phyloP scores from a whole-genome alignment of 306 rosid genomes.

The Vigna angularis region DNA sequence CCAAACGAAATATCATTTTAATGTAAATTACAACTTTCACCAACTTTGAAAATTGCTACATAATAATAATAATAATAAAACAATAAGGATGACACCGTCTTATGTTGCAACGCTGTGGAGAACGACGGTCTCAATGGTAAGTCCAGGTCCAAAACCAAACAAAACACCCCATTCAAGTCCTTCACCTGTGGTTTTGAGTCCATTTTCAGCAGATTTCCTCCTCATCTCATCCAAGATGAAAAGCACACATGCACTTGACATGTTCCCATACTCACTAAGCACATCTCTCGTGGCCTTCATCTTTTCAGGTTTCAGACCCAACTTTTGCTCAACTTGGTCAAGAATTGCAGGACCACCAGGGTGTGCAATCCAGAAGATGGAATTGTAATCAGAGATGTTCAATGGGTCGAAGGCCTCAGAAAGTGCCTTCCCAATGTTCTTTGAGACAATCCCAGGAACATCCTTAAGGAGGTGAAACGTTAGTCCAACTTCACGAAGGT shows the following conservation, averaged over 20 bases:
- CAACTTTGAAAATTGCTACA: no score
- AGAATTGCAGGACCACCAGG: conserved; percentile 48
- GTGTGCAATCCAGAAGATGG: conserved; percentile 51
- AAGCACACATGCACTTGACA: conserved; percentile 82
- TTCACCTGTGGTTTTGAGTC: conserved; percentile 48
- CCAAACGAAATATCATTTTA: no score
- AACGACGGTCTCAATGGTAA: conserved; percentile 70
- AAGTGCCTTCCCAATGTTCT: conserved; percentile 42
- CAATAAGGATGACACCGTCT: no score
- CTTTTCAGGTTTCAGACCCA: conserved; percentile 40
- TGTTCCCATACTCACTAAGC: conserved; percentile 69
- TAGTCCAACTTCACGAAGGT: conserved; percentile 48
- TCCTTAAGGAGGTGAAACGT: conserved; percentile 48
- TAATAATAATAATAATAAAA: no score
- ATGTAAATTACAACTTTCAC: no score
- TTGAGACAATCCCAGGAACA: conserved; percentile 47
- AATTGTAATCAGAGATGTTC: conserved; percentile 43
- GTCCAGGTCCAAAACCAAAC: conserved; percentile 81
- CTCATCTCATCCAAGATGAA: conserved; percentile 78
- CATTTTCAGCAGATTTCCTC: conserved; percentile 50
- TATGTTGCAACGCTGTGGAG: conserved; percentile 46
- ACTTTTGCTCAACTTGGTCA: conserved; percentile 42
- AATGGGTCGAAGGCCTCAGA: conserved; percentile 44
- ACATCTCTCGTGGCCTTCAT: conserved; percentile 54
- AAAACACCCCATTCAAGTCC: conserved; percentile 78